Evolutionary conservation across 768 basidiomycete genomes (phyloP).

Genomic region (Amanita phalloides): DNA sequence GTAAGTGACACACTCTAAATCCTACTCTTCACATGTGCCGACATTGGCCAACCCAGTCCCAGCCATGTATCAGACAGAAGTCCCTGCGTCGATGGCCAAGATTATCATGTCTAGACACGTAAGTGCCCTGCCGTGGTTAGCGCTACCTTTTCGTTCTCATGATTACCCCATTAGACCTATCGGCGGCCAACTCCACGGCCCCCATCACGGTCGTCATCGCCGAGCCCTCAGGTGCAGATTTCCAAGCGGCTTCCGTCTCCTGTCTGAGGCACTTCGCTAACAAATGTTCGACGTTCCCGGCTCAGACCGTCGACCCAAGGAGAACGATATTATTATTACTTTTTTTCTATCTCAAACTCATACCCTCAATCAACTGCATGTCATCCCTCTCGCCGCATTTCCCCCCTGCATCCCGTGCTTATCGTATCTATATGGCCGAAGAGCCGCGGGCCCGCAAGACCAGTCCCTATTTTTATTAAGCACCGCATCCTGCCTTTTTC

Average conservation of each 20-base stretch:
- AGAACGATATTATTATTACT: constrained; percentile 1
- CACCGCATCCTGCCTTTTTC: neutral
- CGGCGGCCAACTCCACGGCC: constrained; percentile 1
- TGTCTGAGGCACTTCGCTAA: neutral
- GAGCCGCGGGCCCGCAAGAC: neutral
- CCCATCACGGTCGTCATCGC: constrained; percentile 1
- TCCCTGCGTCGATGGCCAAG: constrained; percentile 26
- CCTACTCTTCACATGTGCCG: constrained; percentile 3
- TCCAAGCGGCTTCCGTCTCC: constrained; percentile 1
- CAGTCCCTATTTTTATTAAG: neutral
- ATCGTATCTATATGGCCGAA: neutral
- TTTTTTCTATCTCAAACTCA: constrained; percentile 1
- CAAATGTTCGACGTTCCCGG: neutral
- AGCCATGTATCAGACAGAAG: constrained; percentile 20
- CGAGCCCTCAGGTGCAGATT: constrained; percentile 1
- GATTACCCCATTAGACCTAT: neutral
- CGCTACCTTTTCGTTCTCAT: neutral
- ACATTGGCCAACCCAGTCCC: constrained; percentile 14
- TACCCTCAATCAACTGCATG: neutral
- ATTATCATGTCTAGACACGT: constrained; percentile 29
- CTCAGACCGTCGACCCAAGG: neutral
- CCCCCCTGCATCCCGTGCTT: neutral
- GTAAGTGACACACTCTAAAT: constrained; percentile 15
- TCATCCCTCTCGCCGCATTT: neutral
- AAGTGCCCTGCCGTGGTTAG: constrained; percentile 4